Evolutionary conservation across 179 eudicot genomes (phyloP), one percentile per base, ranked within the genome.

Genomic region (Patellifolia procumbens): DNA sequence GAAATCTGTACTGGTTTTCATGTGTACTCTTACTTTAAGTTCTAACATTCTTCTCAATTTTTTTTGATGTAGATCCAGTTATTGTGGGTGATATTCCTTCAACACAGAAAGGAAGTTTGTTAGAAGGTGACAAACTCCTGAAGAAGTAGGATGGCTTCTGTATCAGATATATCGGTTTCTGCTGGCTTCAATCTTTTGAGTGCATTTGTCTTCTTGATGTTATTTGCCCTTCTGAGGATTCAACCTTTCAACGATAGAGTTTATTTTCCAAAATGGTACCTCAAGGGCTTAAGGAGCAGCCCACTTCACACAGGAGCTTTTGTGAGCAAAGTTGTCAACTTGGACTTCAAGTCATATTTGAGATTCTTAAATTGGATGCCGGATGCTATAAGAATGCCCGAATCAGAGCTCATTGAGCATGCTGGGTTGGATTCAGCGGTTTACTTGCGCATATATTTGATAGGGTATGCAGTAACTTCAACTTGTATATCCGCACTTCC

Each of bases 211-310:
- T 92, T 92, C 86, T 83, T 92, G 37, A 34, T 92, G 79, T 93
- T 89, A 32, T 92, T 91, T 82, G 97, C 97, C 1, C 20, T 91
- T 20, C 77, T 92, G 52, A 84, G 97, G 80, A 90, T 92, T 75
- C 97, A 91, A 70, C 96, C 97, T 59, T 82, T 92, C 84, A 92
- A 92, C 68, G 97, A 92, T 65, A 83, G 97, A 83, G 96, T 92
- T 26, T 92, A 92, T 85, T 92, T 91, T 72, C 96, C 97, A 19
- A 92, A 92, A 86, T 92, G 97, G 96, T 92, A 92, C 74, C 84
- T 92, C 35, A 89, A 79, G 82, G 92, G 93, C 77, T 82, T 92
- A 82, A 81, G 96, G 84, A 87, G 74, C 76, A 91, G 91, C 35
- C 93, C 97, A 0, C 75, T 87, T 48, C 72, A 68, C 56, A 85